Percentiles rank a stretch among this genome's conserved stretches.
Evolutionary conservation across 2,329 filamentous ascomycete genomes (phyloP).

Genomic region (Calonectria montana): DNA sequence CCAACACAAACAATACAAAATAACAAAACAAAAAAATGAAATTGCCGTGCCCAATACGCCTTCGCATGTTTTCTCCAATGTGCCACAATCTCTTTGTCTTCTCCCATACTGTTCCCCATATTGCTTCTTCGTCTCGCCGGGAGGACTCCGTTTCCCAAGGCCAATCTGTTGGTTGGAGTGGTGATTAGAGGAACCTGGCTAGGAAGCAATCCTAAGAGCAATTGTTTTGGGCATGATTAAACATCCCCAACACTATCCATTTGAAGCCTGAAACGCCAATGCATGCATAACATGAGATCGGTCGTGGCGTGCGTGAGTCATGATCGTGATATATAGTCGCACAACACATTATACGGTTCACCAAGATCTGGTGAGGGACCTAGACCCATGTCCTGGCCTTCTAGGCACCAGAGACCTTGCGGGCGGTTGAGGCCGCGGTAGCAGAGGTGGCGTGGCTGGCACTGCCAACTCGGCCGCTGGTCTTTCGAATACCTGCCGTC

Average conservation of each 20-base stretch:
- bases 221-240: conserved; percentile 37
- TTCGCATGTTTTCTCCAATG: conserved; percentile 35
- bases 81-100: conserved; percentile 26
- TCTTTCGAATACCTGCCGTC: conserved; percentile 70
- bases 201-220: conserved; percentile 35
- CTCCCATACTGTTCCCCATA: conserved; percentile 10
- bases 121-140: not conserved
- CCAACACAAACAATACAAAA: conserved; percentile 28
- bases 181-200: conserved; percentile 25
- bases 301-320: conserved; percentile 54
- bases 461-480: conserved; percentile 73
- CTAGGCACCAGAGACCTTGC: conserved; percentile 65
- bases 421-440: conserved; percentile 56
- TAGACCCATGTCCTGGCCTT: conserved; percentile 37
- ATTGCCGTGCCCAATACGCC: conserved; percentile 36
- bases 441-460: conserved; percentile 58
- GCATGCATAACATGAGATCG: conserved; percentile 56
- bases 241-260: conserved; percentile 35
- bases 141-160: conserved; percentile 24
- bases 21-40: conserved; percentile 24
- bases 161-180: conserved; percentile 28
- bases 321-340: conserved; percentile 54
- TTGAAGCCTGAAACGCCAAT: conserved; percentile 53
- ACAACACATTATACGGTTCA: conserved; percentile 34
- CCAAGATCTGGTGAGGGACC: conserved; percentile 29